Percentiles rank a stretch among this genome's conserved stretches.
Conservation (phyloP, 208 protist species). For the Crithidia expoeki region DNA sequence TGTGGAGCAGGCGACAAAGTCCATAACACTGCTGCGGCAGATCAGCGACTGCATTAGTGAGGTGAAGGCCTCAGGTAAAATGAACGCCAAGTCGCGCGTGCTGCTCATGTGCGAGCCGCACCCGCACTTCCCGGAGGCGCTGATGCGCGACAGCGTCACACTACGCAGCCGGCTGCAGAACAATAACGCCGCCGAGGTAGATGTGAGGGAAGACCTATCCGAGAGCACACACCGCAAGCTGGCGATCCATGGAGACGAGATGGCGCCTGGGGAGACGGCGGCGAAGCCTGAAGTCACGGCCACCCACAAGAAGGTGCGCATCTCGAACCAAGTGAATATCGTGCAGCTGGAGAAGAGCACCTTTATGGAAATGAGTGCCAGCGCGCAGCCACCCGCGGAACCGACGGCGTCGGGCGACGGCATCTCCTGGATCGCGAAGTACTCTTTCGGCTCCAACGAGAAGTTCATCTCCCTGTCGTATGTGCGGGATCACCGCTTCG, state of each 20-base stretch:
- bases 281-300: conserved; percentile 56
- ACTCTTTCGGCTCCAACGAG: conserved; percentile 82
- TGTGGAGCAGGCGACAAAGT: conserved; percentile 91
- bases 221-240: conserved; percentile 57
- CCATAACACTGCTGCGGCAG: conserved; percentile 83
- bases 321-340: conserved; percentile 88
- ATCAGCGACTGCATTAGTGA: conserved; percentile 78
- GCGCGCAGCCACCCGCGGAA: conserved; percentile 53
- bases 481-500: conserved; percentile 80
- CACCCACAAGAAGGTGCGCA: conserved; percentile 72
- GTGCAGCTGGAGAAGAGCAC: conserved; percentile 86
- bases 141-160: conserved; percentile 79
- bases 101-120: conserved; percentile 92
- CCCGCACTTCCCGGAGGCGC: conserved; percentile 84
- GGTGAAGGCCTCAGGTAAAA: conserved; percentile 42
- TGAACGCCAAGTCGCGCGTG: conserved; percentile 68
- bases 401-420: conserved; percentile 60
- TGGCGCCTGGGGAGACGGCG: conserved; percentile 19
- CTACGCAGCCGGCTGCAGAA: conserved; percentile 77
- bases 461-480: conserved; percentile 91
- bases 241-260: conserved; percentile 61
- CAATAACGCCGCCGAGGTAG: conserved; percentile 59
- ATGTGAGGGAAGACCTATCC: conserved; percentile 68
- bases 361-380: conserved; percentile 89
- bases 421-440: conserved; percentile 80